Conservation (phyloP, 2,329 filamentous ascomycete species). For the Trichoderma lentiforme region DNA sequence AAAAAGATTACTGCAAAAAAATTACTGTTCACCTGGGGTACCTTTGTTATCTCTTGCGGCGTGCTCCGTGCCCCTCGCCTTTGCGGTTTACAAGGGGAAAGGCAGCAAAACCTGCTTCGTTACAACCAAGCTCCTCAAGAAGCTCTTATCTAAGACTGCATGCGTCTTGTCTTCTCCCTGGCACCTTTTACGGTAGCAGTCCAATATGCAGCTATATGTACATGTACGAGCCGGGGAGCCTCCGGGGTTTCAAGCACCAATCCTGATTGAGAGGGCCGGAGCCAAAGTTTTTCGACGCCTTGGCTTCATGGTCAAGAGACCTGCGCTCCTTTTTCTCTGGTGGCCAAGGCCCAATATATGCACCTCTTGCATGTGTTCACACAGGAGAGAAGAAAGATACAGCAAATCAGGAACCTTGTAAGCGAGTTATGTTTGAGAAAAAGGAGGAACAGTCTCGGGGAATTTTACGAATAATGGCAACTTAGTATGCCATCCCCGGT, state of each 20-base stretch:
- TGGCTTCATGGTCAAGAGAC: neutral
- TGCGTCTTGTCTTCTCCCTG: neutral
- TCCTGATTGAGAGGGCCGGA: neutral
- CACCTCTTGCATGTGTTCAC: slow-evolving; percentile 4
- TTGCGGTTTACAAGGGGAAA: neutral
- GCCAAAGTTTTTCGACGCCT: neutral
- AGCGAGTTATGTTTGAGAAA: neutral
- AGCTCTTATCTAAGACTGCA: neutral
- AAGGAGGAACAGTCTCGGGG: neutral
- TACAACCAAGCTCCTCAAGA: neutral
- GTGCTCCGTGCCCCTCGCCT: neutral
- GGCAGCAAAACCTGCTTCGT: neutral
- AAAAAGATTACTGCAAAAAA: slow-evolving; percentile 4
- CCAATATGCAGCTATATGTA: neutral
- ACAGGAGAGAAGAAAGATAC: neutral
- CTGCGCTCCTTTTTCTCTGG: neutral
- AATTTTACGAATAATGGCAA: neutral
- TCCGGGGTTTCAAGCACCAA: neutral
- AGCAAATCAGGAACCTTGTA: neutral
- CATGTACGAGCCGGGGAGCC: neutral
- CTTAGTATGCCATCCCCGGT: neutral
- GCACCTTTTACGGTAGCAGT: neutral
- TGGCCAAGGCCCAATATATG: neutral
- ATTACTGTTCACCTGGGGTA: neutral
- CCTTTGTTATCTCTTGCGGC: slow-evolving; percentile 12